Conservation (phyloP, 352 stramenopile genomes). For the Aphanomyces astaci region DNA sequence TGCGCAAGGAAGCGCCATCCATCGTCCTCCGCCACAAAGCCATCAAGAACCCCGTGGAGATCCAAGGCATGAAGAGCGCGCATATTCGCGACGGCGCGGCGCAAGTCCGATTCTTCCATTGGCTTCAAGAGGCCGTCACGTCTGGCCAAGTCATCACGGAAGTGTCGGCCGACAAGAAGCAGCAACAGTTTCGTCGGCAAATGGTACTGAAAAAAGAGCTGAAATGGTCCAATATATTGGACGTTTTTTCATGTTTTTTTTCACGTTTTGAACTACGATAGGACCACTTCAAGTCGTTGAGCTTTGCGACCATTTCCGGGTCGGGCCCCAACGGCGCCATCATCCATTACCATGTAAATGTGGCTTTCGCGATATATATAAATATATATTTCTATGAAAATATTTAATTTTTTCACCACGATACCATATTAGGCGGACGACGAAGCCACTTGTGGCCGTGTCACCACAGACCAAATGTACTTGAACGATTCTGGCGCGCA, state of each 20-base stretch:
- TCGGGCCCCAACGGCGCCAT: slow-evolving; percentile 95
- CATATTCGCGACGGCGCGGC: slow-evolving; percentile 94
- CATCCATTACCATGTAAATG: slow-evolving; percentile 89
- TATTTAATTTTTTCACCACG: no score
- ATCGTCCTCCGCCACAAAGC: slow-evolving; percentile 81
- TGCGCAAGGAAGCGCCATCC: slow-evolving; percentile 67
- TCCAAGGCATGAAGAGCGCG: slow-evolving; percentile 90
- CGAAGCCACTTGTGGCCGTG: slow-evolving; percentile 58
- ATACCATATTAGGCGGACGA: slow-evolving; percentile 56
- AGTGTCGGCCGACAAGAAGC: slow-evolving; percentile 86
- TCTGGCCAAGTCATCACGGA: slow-evolving; percentile 55
- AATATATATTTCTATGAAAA: no score
- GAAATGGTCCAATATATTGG: no score
- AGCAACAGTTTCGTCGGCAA: slow-evolving; percentile 81
- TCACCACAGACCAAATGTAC: slow-evolving; percentile 92
- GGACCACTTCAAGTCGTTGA: slow-evolving; percentile 87
- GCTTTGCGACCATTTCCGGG: slow-evolving; percentile 98
- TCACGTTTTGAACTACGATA: slow-evolving; percentile 25
- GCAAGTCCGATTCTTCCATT: slow-evolving; percentile 92
- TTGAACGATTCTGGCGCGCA: slow-evolving; percentile 98
- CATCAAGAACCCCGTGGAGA: slow-evolving; percentile 93
- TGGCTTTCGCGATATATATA: no score
- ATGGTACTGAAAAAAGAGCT: no score
- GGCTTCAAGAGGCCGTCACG: slow-evolving; percentile 77
- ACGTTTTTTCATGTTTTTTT: no score